These are phyloP conservation scores for Didymella lethalis DNA, from an alignment of 2,329 filamentous ascomycete genomes.

Conservation along the genomic window DNA sequence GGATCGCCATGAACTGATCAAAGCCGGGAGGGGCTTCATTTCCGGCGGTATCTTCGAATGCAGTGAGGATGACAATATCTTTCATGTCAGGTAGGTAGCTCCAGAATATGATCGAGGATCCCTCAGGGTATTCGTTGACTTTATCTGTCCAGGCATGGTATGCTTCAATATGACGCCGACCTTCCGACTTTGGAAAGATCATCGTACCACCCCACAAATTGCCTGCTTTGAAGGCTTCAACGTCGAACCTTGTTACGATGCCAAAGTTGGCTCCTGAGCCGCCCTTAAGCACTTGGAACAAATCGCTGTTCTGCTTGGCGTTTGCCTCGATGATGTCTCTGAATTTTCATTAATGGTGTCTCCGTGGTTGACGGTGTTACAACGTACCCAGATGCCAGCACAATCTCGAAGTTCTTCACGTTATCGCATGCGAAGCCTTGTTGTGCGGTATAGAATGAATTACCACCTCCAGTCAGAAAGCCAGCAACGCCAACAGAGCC, in stretches of 20 bases:
- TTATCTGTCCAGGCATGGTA: constrained; percentile 36
- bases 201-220: constrained; percentile 35
- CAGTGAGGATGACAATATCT: constrained; percentile 32
- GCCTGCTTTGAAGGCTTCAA: constrained; percentile 31
- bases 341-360: neutral
- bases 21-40: constrained; percentile 31
- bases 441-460: constrained; percentile 35
- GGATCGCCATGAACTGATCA: constrained; percentile 34
- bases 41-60: constrained; percentile 32
- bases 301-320: constrained; percentile 39
- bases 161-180: constrained; percentile 29
- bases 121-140: constrained; percentile 33
- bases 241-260: constrained; percentile 50
- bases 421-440: constrained; percentile 32
- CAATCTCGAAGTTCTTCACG: constrained; percentile 39
- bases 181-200: constrained; percentile 26
- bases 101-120: constrained; percentile 37
- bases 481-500: constrained; percentile 40
- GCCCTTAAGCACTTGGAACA: constrained; percentile 52
- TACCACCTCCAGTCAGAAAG: constrained; percentile 41
- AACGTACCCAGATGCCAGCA: constrained; percentile 45
- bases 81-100: constrained; percentile 26
- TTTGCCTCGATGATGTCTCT: constrained; percentile 44
- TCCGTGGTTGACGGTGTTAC: neutral
- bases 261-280: constrained; percentile 52